These are phyloP conservation scores for Stephanocyclus meneghinianus DNA, from an alignment of 352 stramenopile genomes.

Conservation along the genomic window DNA sequence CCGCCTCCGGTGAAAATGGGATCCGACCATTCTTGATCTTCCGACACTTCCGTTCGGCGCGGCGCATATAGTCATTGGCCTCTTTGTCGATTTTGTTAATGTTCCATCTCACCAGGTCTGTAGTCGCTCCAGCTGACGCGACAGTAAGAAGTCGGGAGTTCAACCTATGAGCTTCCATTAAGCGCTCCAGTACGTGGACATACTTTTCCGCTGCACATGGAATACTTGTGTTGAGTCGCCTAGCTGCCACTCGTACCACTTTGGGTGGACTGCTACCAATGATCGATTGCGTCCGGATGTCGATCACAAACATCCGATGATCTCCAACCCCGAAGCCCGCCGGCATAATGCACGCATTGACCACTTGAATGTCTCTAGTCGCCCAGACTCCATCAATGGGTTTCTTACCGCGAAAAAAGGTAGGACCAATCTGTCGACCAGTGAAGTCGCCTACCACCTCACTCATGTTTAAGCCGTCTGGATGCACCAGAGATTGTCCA, in stretches of 20 bases:
- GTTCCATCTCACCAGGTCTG: background rate
- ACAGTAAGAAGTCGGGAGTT: background rate
- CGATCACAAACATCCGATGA: slow-evolving; percentile 24
- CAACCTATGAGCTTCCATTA: background rate
- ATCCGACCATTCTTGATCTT: slow-evolving; percentile 4
- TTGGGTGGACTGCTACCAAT: background rate
- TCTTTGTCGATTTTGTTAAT: background rate
- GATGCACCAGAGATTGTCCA: slow-evolving; percentile 4
- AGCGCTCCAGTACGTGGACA: background rate
- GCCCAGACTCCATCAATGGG: slow-evolving; percentile 26
- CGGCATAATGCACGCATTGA: slow-evolving; percentile 20
- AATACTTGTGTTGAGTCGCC: background rate
- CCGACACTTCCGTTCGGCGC: background rate
- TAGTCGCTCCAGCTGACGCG: background rate
- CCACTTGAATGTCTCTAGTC: slow-evolving; percentile 13
- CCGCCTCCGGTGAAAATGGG: slow-evolving; percentile 21
- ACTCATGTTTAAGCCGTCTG: slow-evolving; percentile 14
- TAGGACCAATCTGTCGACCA: background rate
- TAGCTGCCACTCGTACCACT: background rate
- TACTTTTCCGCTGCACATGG: background rate
- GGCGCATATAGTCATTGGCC: background rate
- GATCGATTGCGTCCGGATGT: background rate
- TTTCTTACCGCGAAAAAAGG: slow-evolving; percentile 16
- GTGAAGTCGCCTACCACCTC: slow-evolving; percentile 16
- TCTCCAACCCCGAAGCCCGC: slow-evolving; percentile 1